Evolutionary conservation across 805 yeast genomes (phyloP).

Genomic region (Pichia insulana): DNA sequence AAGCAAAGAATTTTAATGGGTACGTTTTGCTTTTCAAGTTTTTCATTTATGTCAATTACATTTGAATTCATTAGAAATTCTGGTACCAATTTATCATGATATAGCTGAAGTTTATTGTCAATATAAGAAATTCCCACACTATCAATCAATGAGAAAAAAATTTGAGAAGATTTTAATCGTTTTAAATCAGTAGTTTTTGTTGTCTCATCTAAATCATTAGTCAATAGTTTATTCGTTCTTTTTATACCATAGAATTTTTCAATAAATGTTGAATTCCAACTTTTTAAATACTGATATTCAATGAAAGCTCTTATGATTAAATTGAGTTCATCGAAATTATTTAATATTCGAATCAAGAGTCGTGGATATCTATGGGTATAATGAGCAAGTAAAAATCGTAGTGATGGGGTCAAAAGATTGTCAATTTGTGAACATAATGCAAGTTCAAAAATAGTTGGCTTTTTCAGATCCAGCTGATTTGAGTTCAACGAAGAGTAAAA

Average conservation of each 20-base stretch:
- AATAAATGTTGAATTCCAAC: slow-evolving; percentile 80
- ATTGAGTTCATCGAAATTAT: slow-evolving; percentile 71
- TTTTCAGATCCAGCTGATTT: slow-evolving; percentile 58
- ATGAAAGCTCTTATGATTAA: slow-evolving; percentile 49
- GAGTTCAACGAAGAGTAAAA: slow-evolving; percentile 76
- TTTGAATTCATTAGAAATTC: slow-evolving; percentile 38
- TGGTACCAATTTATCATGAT: slow-evolving; percentile 57
- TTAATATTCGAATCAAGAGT: slow-evolving; percentile 49
- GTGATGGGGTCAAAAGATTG: slow-evolving; percentile 68
- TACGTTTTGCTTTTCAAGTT: background rate
- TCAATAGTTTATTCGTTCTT: slow-evolving; percentile 30
- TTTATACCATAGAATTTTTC: slow-evolving; percentile 90
- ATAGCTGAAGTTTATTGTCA: slow-evolving; percentile 54
- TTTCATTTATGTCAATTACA: background rate
- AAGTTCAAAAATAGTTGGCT: slow-evolving; percentile 86
- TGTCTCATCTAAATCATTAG: background rate
- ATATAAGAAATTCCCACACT: slow-evolving; percentile 62
- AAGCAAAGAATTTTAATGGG: background rate
- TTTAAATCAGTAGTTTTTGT: slow-evolving; percentile 39
- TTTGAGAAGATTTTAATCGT: slow-evolving; percentile 45
- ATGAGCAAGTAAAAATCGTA: slow-evolving; percentile 70
- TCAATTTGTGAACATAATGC: slow-evolving; percentile 76
- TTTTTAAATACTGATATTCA: slow-evolving; percentile 60
- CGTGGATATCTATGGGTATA: slow-evolving; percentile 75
- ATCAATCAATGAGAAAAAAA: slow-evolving; percentile 45